Percentiles rank a stretch among this genome's conserved stretches.
Evolutionary conservation across 805 yeast genomes (phyloP).

Genomic region (Cyberlindnera sargentensis): DNA sequence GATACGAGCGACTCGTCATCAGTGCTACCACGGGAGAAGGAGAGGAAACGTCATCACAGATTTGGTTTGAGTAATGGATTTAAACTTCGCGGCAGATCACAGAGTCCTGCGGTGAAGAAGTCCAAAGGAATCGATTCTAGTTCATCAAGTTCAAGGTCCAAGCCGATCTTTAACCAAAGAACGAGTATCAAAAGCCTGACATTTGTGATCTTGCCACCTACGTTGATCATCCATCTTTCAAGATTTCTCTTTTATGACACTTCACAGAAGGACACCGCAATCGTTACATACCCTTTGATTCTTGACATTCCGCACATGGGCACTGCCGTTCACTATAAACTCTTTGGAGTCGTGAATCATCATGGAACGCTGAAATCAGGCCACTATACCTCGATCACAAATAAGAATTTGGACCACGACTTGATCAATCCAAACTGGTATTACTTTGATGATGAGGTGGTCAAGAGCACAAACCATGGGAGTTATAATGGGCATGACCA

Average conservation of each 20-base stretch:
- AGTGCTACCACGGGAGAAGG: slow-evolving; percentile 9
- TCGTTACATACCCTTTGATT: slow-evolving; percentile 48
- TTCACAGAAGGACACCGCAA: slow-evolving; percentile 45
- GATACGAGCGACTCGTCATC: slow-evolving; percentile 10
- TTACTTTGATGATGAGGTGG: slow-evolving; percentile 66
- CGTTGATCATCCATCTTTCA: slow-evolving; percentile 77
- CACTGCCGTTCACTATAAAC: slow-evolving; percentile 36
- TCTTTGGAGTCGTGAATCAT: slow-evolving; percentile 64
- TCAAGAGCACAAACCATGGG: slow-evolving; percentile 42
- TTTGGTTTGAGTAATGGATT: slow-evolving; percentile 16
- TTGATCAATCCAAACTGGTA: slow-evolving; percentile 51
- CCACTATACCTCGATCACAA: slow-evolving; percentile 65
- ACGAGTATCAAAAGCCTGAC: slow-evolving; percentile 56
- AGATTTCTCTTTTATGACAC: slow-evolving; percentile 56
- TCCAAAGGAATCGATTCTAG: not conserved
- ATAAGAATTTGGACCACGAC: slow-evolving; percentile 35
- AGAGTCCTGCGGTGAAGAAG: slow-evolving; percentile 15
- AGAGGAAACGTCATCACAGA: slow-evolving; percentile 18
- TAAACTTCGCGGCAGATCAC: slow-evolving; percentile 25
- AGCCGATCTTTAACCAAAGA: slow-evolving; percentile 14
- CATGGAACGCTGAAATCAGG: slow-evolving; percentile 66
- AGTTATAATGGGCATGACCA: slow-evolving; percentile 31
- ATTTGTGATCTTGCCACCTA: slow-evolving; percentile 74
- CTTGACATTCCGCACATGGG: slow-evolving; percentile 40
- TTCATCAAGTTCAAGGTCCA: not conserved